These are phyloP conservation scores for Trichomonascaceae sp. DNA, from an alignment of 1,139 yeast species.

Conservation along the genomic window DNA sequence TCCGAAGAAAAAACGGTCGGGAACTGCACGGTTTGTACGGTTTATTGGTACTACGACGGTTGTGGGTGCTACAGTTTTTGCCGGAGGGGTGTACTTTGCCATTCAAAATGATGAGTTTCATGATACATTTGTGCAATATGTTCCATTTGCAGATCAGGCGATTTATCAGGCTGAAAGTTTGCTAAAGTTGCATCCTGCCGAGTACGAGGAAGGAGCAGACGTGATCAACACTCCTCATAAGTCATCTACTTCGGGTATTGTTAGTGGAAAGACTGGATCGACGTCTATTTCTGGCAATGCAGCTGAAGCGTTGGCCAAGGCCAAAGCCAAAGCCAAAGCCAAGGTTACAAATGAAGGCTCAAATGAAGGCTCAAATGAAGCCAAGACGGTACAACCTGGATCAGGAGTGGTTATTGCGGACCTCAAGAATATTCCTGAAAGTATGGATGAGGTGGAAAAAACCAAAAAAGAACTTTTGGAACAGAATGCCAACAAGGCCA, in stretches of 20 bases:
- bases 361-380: too few species aligned
- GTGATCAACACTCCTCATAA: background rate
- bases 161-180: background rate
- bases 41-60: conserved; percentile 17
- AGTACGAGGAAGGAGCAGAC: background rate
- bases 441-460: background rate
- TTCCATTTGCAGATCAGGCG: conserved; percentile 42
- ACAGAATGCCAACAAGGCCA: background rate
- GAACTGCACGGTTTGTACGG: too few species aligned
- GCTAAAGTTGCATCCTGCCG: background rate
- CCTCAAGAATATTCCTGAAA: background rate
- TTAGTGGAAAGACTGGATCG: too few species aligned
- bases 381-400: background rate
- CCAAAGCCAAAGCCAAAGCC: background rate
- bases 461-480: background rate
- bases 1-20: too few species aligned
- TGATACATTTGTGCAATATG: conserved; percentile 40
- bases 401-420: background rate
- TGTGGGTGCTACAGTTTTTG: conserved; percentile 19
- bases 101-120: conserved; percentile 27
- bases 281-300: background rate
- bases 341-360: too few species aligned
- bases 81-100: conserved; percentile 28
- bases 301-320: background rate
- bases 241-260: background rate